These are phyloP conservation scores for Euryodendron excelsum DNA, from an alignment of 148 eudicot species.

Conservation along the genomic window DNA sequence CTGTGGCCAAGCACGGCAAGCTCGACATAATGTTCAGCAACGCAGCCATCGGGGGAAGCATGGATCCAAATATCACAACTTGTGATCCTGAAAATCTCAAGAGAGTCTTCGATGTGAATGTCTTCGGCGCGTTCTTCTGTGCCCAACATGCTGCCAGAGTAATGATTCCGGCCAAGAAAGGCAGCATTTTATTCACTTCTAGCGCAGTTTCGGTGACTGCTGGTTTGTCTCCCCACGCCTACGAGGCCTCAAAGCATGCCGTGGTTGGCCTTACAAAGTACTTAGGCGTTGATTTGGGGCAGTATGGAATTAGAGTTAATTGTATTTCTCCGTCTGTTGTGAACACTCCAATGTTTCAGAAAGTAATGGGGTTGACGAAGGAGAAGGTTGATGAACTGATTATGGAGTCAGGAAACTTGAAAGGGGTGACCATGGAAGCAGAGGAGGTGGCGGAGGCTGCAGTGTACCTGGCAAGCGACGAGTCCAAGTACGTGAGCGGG, in stretches of 20 bases:
- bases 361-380: not conserved
- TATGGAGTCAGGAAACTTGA: constrained; percentile 12
- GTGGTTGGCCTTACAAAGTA: constrained; percentile 19
- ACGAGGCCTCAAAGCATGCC: constrained; percentile 2
- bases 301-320: constrained; percentile 45
- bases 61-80: not conserved
- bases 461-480: constrained; percentile 40
- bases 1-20: constrained; percentile 22
- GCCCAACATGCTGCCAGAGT: constrained; percentile 29
- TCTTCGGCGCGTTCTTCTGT: constrained; percentile 9
- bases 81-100: constrained; percentile 10
- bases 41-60: constrained; percentile 26
- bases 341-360: constrained; percentile 20
- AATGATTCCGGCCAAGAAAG: constrained; percentile 26
- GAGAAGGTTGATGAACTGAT: constrained; percentile 8
- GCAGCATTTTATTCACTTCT: constrained; percentile 22
- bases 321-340: constrained; percentile 29
- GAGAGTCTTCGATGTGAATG: constrained; percentile 18
- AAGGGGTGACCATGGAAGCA: constrained; percentile 22
- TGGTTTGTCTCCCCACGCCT: not conserved
- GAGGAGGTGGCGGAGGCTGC: constrained; percentile 43
- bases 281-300: constrained; percentile 34
- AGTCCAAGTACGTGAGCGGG: constrained; percentile 42
- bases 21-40: constrained; percentile 39
- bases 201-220: not conserved